Base-by-base conservation (phyloP, 2,329 filamentous ascomycete genomes). In the Sporothrix globosa region DNA sequence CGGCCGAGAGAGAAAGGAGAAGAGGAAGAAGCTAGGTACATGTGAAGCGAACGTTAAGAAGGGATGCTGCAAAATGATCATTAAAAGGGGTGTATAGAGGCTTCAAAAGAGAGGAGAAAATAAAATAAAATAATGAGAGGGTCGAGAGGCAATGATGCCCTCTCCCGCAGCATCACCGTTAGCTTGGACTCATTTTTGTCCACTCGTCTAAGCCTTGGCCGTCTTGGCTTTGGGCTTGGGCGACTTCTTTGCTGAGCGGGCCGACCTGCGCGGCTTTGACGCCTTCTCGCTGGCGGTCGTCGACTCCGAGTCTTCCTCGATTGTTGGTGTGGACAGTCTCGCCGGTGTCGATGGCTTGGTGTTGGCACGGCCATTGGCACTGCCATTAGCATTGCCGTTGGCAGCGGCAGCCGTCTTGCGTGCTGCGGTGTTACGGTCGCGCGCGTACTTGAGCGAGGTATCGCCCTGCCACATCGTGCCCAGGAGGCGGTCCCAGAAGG, bases 401-500 rank as follows among this genome's bases (percentile, higher is more conserved):
- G 48, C 19, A 24, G 54, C 21, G 41, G 48, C 54, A 61, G 75
- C 76, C 34, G 73, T 73, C 75, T 81, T 78, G 73, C 81, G 82
- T 58, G 79, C 80, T 11, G 80, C 80, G 46, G 82, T 82, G 66
- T 79, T 75, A 72, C 80, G 80, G 53, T 81, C 79, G 69, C 80
- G 79, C 70, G 80, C 80, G 74, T 84, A 84, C 75, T 80, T 81
- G 24, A 79, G 70, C 48, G 75, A 74, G 19, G 83, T 83, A 71
- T 84, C 89, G 66, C 92, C 92, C 72, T 86, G 88, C 90, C 93
- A 97, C 80, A 88, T 91, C 30, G 96, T 99, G 67, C 90, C 89
- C 27, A 97, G 83, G 39, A 93, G 77, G 61, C 87, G 85, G 79
- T 99, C 96, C 93, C 96, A 98, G 82, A 97, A 93, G 63, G 92